phyloP scores from a whole-genome alignment of 495 filamentous ascomycete species.

The Neohortaea acidophila region DNA sequence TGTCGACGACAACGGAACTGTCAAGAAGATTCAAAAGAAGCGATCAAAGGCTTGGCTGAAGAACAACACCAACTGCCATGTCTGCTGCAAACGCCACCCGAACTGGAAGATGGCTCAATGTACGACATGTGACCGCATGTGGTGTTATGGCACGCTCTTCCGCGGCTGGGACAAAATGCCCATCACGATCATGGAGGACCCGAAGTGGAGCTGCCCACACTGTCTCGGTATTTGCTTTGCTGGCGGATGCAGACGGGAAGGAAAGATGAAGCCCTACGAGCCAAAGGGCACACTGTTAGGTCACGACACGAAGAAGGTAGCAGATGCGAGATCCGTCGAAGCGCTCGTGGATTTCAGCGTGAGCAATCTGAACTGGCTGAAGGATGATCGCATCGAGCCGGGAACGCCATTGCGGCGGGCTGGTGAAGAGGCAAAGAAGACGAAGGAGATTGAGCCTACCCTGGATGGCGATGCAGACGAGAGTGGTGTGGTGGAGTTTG shows the following conservation, averaged over 20 bases:
- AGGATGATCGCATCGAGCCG: constrained; percentile 37
- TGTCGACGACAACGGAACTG: constrained; percentile 28
- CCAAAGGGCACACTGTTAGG: constrained; percentile 74
- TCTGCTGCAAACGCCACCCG: constrained; percentile 58
- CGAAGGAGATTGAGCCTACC: constrained; percentile 29
- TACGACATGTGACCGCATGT: constrained; percentile 52
- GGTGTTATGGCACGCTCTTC: constrained; percentile 81
- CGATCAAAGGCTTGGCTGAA: constrained; percentile 31
- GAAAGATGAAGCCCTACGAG: constrained; percentile 51
- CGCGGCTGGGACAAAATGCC: constrained; percentile 80
- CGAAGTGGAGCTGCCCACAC: constrained; percentile 73
- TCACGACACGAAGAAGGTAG: constrained; percentile 73
- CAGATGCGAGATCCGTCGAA: constrained; percentile 79
- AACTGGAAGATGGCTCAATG: constrained; percentile 72
- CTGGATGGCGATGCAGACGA: constrained; percentile 29
- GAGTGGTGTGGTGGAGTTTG: constrained; percentile 20
- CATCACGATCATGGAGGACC: constrained; percentile 57
- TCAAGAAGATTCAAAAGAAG: constrained; percentile 37
- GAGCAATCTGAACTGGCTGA: constrained; percentile 69
- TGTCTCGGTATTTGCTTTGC: constrained; percentile 77
- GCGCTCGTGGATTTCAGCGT: constrained; percentile 68
- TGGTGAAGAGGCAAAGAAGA: constrained; percentile 35
- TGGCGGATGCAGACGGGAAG: constrained; percentile 49
- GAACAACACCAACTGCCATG: constrained; percentile 49
- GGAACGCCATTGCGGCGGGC: constrained; percentile 34